Percentiles rank a stretch among this genome's conserved stretches.
phyloP scores from a whole-genome alignment of 371 early-diverging fungal genomes.

The Funneliformis caledonium region DNA sequence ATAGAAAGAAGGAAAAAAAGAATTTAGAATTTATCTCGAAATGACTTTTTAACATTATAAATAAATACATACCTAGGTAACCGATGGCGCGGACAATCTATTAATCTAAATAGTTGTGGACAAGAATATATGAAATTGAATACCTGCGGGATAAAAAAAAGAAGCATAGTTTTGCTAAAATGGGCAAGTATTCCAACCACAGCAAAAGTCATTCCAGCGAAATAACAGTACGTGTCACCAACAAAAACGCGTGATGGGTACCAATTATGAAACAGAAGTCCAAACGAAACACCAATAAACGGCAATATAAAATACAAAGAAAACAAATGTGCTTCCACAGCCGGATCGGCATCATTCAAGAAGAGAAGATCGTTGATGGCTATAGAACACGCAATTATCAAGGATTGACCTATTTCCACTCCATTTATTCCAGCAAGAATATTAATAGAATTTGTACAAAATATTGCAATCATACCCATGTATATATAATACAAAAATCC shows the following conservation, averaged over 20 bases:
- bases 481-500: slow-evolving; percentile 92
- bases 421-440: slow-evolving; percentile 99
- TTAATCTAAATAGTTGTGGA: slow-evolving; percentile 93
- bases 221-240: slow-evolving; percentile 98
- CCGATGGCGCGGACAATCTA: slow-evolving; percentile 97
- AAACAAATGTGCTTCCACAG: slow-evolving; percentile 76
- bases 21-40: slow-evolving; percentile 10
- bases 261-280: slow-evolving; percentile 86
- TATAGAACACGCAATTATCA: slow-evolving; percentile 89
- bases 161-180: slow-evolving; percentile 89
- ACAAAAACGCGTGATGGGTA: slow-evolving; percentile 94
- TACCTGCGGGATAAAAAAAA: slow-evolving; percentile 95
- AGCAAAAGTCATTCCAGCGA: slow-evolving; percentile 98
- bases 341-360: slow-evolving; percentile 52
- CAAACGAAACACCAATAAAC: slow-evolving; percentile 83
- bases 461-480: slow-evolving; percentile 87
- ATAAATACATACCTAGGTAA: slow-evolving; percentile 76
- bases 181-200: slow-evolving; percentile 94
- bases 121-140: slow-evolving; percentile 95
- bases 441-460: slow-evolving; percentile 98
- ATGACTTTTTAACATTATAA: slow-evolving; percentile 40
- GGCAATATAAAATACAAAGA: slow-evolving; percentile 91
- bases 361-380: slow-evolving; percentile 76
- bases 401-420: slow-evolving; percentile 92
- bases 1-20: background rate